Percentiles rank a stretch among this genome's conserved stretches.
Evolutionary conservation across 2,329 filamentous ascomycete species (phyloP).

Genomic region (Claviceps maximensis): DNA sequence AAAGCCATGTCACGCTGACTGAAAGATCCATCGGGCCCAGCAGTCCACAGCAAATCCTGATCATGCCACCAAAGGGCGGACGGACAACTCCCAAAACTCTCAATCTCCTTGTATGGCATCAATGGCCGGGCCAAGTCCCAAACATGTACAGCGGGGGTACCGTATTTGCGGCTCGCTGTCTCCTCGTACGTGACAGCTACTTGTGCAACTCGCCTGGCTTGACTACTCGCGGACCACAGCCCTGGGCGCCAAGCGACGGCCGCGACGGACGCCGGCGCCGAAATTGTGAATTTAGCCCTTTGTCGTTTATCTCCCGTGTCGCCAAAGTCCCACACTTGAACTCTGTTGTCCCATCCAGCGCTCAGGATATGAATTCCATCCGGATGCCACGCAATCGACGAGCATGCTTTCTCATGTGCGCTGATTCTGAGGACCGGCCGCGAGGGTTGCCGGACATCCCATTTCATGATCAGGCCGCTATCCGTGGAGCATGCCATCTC

Average conservation of each 20-base stretch:
- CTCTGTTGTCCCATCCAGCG: slow-evolving; percentile 46
- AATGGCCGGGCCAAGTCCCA: slow-evolving; percentile 57
- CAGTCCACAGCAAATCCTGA: slow-evolving; percentile 53
- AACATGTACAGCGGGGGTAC: slow-evolving; percentile 46
- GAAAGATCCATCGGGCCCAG: slow-evolving; percentile 47
- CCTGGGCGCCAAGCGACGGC: slow-evolving; percentile 50
- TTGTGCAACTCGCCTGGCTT: slow-evolving; percentile 46
- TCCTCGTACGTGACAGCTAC: slow-evolving; percentile 51
- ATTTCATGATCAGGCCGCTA: slow-evolving; percentile 47
- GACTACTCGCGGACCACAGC: slow-evolving; percentile 50
- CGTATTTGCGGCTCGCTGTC: slow-evolving; percentile 36
- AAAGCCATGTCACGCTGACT: slow-evolving; percentile 53
- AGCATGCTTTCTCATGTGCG: slow-evolving; percentile 46
- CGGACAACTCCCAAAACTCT: slow-evolving; percentile 45
- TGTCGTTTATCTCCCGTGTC: slow-evolving; percentile 47
- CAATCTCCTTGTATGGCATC: slow-evolving; percentile 53
- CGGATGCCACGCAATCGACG: slow-evolving; percentile 52
- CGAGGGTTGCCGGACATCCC: slow-evolving; percentile 44
- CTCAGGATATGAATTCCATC: slow-evolving; percentile 54
- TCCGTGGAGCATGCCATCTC: slow-evolving; percentile 53
- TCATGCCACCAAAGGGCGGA: slow-evolving; percentile 49
- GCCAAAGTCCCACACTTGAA: slow-evolving; percentile 53
- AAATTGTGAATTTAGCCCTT: slow-evolving; percentile 49
- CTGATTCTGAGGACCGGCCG: slow-evolving; percentile 45
- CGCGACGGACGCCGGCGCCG: slow-evolving; percentile 46